phyloP scores from a whole-genome alignment of 2,329 filamentous ascomycete genomes.

The Calonectria pauciramosa region DNA sequence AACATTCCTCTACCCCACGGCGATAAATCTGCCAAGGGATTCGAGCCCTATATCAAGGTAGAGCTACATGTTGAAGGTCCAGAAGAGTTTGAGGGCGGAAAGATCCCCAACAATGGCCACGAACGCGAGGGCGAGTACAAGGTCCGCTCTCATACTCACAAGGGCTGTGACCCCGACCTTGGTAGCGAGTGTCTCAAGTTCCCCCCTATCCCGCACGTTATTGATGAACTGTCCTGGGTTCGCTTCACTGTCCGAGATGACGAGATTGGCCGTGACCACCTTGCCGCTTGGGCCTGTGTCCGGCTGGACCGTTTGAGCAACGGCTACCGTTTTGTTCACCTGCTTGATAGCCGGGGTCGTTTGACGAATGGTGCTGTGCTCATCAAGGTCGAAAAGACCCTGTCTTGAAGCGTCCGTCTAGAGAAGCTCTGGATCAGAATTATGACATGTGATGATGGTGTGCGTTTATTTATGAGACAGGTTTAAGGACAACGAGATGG shows the following conservation, averaged over 20 bases:
- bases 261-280: constrained; percentile 81
- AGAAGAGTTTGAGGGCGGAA: constrained; percentile 56
- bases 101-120: constrained; percentile 55
- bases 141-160: constrained; percentile 69
- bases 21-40: constrained; percentile 65
- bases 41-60: constrained; percentile 86
- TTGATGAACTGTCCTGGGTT: constrained; percentile 80
- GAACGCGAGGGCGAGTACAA: constrained; percentile 65
- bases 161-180: constrained; percentile 75
- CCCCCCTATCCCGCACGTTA: constrained; percentile 65
- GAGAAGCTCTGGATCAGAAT: not conserved
- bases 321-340: constrained; percentile 83
- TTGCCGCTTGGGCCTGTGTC: constrained; percentile 92
- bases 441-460: not conserved
- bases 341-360: constrained; percentile 78
- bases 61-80: constrained; percentile 86
- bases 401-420: constrained; percentile 37
- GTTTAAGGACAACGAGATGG: not conserved
- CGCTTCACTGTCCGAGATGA: constrained; percentile 91
- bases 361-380: constrained; percentile 78
- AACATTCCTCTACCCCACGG: constrained; percentile 75
- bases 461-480: not conserved
- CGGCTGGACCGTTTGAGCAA: constrained; percentile 83
- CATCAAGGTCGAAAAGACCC: constrained; percentile 78
- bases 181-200: constrained; percentile 71